Base-by-base conservation (phyloP, 768 basidiomycete genomes). In the Pulveroboletus sp. region DNA sequence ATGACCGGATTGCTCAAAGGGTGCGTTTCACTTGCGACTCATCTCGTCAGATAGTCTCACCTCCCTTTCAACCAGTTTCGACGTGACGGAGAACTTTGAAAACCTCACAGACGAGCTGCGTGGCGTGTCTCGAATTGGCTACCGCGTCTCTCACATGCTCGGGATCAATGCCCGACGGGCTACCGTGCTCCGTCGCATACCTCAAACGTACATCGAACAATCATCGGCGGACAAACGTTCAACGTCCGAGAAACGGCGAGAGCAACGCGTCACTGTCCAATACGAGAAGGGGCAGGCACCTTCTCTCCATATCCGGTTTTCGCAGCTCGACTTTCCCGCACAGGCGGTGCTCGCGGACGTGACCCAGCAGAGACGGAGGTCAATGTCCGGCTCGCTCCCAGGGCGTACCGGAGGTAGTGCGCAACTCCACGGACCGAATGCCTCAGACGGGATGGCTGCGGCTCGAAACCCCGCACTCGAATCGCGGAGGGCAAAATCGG, bases 1-100 rank as follows among this genome's bases (percentile, higher is more conserved):
- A 75, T 79, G 50, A 75, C 84, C 47, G 89, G 88, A 16, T 54
- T 83, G 19, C 67, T 81, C 24, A 83, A 83, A 70, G 87, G 88
- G 88, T 88, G 52, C 48, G 81, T 66, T 22, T 2, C n/a, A 8
- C 17, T 30, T 10, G 8, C 38, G 19, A n/a, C 26, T 0, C 13
- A 12, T 12, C 30, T 45, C 34, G 2, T 13, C 29, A 20, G 13
- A 24, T 31, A 0, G 13, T n/a, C 40, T 49, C 22, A 56, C 39
- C 13, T 17, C 6, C 40, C 37, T 49, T 22, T 30, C 26, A 22
- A 48, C 16, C 49, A 84, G 84, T 8, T 59, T 82, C 20, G 83
- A 85, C 54, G 61, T 66, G 0, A 56, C 75, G 1, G 81, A 83
- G 57, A 78, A 81, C 59, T 82, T 83, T 58, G 65, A 64, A 37